Evolutionary conservation across 2,329 filamentous ascomycete genomes (phyloP).

Genomic region (Colletotrichum lentis): DNA sequence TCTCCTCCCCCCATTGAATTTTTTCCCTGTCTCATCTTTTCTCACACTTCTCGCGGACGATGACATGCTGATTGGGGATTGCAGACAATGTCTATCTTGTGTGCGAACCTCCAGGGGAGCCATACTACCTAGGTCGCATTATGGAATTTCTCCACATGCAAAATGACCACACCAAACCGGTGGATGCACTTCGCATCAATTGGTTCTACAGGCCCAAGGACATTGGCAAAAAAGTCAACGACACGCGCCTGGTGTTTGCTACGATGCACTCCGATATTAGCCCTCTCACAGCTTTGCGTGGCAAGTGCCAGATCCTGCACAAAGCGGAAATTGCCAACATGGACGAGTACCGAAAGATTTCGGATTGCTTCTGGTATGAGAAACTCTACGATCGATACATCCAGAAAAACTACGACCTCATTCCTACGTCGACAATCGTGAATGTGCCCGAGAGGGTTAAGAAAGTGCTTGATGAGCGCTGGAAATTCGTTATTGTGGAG

Average conservation of each 20-base stretch:
- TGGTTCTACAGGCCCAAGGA: slow-evolving; percentile 99
- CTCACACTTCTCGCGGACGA: background rate
- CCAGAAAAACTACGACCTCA: slow-evolving; percentile 95
- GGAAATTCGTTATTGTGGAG: slow-evolving; percentile 96
- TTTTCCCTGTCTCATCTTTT: slow-evolving; percentile 11
- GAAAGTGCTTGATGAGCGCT: slow-evolving; percentile 92
- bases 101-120: slow-evolving; percentile 96
- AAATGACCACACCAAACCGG: slow-evolving; percentile 74
- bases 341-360: slow-evolving; percentile 82
- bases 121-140: slow-evolving; percentile 95
- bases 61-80: slow-evolving; percentile 42
- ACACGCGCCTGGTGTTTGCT: slow-evolving; percentile 90
- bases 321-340: slow-evolving; percentile 84
- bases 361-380: slow-evolving; percentile 95
- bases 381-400: slow-evolving; percentile 99
- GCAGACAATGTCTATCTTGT: slow-evolving; percentile 89
- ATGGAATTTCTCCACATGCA: slow-evolving; percentile 95
- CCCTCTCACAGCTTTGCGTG: slow-evolving; percentile 88
- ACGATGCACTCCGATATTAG: slow-evolving; percentile 99
- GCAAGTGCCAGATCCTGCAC: slow-evolving; percentile 91
- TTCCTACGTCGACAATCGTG: slow-evolving; percentile 89
- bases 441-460: slow-evolving; percentile 97
- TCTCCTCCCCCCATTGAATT: background rate
- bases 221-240: slow-evolving; percentile 88
- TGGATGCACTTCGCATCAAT: slow-evolving; percentile 91